phyloP scores from a whole-genome alignment of 768 basidiomycete genomes.

The Termitomyces sp. region DNA sequence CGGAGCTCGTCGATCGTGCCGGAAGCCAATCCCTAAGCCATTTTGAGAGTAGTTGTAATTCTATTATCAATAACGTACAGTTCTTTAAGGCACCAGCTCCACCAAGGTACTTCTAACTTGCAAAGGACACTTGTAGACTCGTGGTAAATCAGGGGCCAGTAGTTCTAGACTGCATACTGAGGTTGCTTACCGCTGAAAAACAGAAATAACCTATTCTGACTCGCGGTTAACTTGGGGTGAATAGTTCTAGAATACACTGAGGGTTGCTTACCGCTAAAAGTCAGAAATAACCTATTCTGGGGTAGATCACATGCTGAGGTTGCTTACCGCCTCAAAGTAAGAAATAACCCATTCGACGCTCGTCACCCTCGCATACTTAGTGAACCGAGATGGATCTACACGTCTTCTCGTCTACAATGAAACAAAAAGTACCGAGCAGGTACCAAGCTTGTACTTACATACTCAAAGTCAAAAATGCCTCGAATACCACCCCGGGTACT shows the following conservation, averaged over 20 bases:
- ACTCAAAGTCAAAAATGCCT: no score
- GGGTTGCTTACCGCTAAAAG: not conserved
- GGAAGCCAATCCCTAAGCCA: not conserved
- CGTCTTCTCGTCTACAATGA: no score
- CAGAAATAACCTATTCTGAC: not conserved
- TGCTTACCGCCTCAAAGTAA: no score
- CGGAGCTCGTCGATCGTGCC: not conserved
- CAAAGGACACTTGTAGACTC: not conserved
- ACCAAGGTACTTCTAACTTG: not conserved
- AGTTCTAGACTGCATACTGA: not conserved
- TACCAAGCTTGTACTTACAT: no score
- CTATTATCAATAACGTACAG: no score
- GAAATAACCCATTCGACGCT: not conserved
- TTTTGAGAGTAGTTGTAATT: not conserved
- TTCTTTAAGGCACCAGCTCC: not conserved
- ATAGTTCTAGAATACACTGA: no score
- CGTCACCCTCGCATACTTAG: not conserved
- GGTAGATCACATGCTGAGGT: not conserved
- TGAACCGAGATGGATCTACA: no score
- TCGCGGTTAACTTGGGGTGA: no score
- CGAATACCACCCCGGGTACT: not conserved
- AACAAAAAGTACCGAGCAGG: no score
- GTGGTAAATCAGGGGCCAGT: not conserved
- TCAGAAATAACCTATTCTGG: not conserved
- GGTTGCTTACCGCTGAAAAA: not conserved